A percentile compares a stretch with the other conserved stretches of the same genome.
Conservation (phyloP, 2,329 filamentous ascomycete genomes). For the Fusarium fracticaudum region DNA sequence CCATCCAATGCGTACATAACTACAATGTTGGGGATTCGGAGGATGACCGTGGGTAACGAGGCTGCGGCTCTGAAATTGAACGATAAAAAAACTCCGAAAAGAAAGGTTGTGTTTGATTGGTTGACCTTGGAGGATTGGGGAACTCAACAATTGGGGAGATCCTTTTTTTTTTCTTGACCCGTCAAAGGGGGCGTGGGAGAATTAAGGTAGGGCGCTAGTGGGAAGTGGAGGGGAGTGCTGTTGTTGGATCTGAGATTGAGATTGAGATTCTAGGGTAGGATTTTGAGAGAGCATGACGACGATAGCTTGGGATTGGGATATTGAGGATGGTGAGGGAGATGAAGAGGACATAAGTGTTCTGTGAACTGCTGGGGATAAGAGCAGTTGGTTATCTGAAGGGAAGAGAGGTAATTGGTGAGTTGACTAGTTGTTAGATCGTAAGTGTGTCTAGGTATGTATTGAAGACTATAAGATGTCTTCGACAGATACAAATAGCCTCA, state of each 20-base stretch:
- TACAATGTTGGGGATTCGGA: slow-evolving; percentile 42
- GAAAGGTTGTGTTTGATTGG: slow-evolving; percentile 24
- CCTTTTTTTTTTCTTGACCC: slow-evolving; percentile 10
- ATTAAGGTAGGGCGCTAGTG: slow-evolving; percentile 38
- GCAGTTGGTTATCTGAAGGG: not conserved
- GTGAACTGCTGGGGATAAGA: slow-evolving; percentile 2
- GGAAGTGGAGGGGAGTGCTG: slow-evolving; percentile 14
- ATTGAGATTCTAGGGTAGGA: slow-evolving; percentile 8
- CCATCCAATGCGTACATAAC: not conserved
- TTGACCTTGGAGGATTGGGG: slow-evolving; percentile 28
- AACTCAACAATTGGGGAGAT: slow-evolving; percentile 47
- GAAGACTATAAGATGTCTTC: too few relatives aligned
- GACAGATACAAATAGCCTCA: not conserved
- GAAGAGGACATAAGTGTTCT: fast-evolving
- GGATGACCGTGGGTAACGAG: slow-evolving; percentile 34
- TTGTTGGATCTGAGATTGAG: slow-evolving; percentile 12
- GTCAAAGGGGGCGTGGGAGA: slow-evolving; percentile 19
- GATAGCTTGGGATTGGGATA: not conserved
- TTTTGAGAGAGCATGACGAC: not conserved
- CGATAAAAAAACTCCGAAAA: not conserved
- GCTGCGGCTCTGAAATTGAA: slow-evolving; percentile 37
- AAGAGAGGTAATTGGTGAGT: not conserved
- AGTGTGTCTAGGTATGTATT: not conserved
- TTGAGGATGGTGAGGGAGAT: not conserved
- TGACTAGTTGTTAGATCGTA: not conserved